phyloP scores from a whole-genome alignment of 176 grass and related monocot species.

The Phyllostachys edulis region DNA sequence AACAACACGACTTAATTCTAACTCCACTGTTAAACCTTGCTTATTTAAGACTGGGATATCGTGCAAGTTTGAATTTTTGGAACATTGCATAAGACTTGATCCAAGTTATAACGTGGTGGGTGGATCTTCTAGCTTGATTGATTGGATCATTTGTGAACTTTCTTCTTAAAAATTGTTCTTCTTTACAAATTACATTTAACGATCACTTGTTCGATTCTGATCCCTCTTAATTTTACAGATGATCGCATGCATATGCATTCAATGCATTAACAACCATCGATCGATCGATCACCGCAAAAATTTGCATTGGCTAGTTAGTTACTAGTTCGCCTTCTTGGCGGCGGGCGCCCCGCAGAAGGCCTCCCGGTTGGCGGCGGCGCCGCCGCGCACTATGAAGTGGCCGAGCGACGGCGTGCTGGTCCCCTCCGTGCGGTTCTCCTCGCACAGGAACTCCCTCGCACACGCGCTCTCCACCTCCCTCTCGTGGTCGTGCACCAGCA shows the following conservation, averaged over 20 bases:
- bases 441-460: conserved; percentile 75
- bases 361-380: conserved; percentile 33
- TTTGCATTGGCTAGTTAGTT: not conserved
- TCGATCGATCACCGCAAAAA: not conserved
- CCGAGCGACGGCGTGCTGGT: conserved; percentile 52
- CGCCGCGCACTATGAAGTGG: conserved; percentile 59
- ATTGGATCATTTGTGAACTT: no score
- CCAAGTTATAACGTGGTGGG: no score
- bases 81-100: no score
- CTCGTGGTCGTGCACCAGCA: conserved; percentile 88
- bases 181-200: not conserved
- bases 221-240: not conserved
- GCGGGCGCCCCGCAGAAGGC: conserved; percentile 56
- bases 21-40: no score
- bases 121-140: no score
- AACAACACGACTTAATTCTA: no score
- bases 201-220: not conserved
- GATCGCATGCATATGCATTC: not conserved
- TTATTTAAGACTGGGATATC: no score
- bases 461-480: conserved; percentile 57
- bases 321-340: conserved; percentile 27
- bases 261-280: not conserved
- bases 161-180: no score
- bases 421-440: conserved; percentile 46
- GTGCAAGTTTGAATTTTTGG: no score